These are phyloP conservation scores for Dalbergia cultrata DNA, from an alignment of 306 rosid genomes.

Conservation along the genomic window DNA sequence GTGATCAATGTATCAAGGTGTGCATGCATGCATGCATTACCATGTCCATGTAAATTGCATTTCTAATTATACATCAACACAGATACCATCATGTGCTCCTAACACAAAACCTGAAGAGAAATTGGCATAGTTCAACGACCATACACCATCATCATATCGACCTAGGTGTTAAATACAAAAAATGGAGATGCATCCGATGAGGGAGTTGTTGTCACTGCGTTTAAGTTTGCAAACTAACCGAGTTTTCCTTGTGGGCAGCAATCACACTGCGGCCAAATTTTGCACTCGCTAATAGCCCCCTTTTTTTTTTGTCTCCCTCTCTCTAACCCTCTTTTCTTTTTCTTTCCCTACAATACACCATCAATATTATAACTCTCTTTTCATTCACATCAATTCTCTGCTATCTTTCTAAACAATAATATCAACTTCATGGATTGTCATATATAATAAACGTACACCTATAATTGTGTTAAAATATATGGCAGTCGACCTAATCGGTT, in stretches of 20 bases:
- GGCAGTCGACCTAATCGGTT: conserved; percentile 44
- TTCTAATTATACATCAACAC: too few species aligned
- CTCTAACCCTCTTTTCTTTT: background rate
- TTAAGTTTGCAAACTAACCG: conserved; percentile 54
- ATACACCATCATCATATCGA: conserved; percentile 48
- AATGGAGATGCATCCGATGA: conserved; percentile 78
- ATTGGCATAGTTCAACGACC: background rate
- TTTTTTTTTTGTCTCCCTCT: conserved; percentile 21
- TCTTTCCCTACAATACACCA: background rate
- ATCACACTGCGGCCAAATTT: conserved; percentile 86
- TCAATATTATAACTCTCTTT: background rate
- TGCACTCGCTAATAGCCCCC: conserved; percentile 68
- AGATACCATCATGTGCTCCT: background rate
- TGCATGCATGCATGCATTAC: background rate
- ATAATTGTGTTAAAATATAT: background rate
- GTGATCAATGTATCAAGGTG: conserved; percentile 43
- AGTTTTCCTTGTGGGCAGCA: conserved; percentile 81
- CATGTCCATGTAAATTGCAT: too few species aligned
- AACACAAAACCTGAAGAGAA: background rate
- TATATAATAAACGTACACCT: too few species aligned
- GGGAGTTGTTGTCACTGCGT: conserved; percentile 64
- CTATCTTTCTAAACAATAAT: background rate
- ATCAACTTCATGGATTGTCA: too few species aligned
- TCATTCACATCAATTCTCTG: background rate
- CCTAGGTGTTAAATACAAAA: conserved; percentile 36